Conservation (phyloP, 805 yeast species). For the Nakazawaea pomicola region DNA sequence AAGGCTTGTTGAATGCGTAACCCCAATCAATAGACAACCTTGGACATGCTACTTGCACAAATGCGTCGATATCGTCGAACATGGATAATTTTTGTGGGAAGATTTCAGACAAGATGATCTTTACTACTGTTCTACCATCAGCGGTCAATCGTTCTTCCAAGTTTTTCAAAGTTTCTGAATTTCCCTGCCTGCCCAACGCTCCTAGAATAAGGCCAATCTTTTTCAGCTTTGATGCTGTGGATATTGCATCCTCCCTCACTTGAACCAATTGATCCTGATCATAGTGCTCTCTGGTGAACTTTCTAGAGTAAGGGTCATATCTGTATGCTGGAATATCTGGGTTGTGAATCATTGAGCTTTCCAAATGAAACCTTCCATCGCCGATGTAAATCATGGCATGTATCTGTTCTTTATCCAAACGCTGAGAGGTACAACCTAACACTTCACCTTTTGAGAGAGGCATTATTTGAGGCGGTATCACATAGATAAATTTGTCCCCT, state of each 20-base stretch:
- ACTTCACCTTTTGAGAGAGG: conserved; percentile 96
- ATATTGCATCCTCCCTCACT: conserved; percentile 71
- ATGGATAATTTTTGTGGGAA: conserved; percentile 89
- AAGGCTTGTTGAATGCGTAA: conserved; percentile 88
- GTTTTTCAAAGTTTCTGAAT: conserved; percentile 64
- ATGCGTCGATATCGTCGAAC: conserved; percentile 91
- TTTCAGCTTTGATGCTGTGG: conserved; percentile 50
- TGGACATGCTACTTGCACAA: conserved; percentile 97
- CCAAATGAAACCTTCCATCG: conserved; percentile 94
- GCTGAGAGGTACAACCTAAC: conserved; percentile 90
- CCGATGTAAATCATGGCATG: conserved; percentile 90
- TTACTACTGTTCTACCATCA: conserved; percentile 65
- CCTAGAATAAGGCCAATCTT: conserved; percentile 86
- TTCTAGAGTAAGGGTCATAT: conserved; percentile 92
- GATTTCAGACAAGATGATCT: conserved; percentile 84
- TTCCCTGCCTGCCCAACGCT: conserved; percentile 94
- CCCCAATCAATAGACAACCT: conserved; percentile 98
- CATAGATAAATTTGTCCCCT: conserved; percentile 42
- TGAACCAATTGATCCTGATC: conserved; percentile 79
- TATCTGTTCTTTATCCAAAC: conserved; percentile 56
- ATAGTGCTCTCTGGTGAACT: conserved; percentile 83
- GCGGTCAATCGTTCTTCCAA: conserved; percentile 49
- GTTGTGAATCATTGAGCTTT: conserved; percentile 95
- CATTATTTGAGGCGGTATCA: conserved; percentile 83
- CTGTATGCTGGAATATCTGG: conserved; percentile 89